These are phyloP conservation scores for Astrothelium macrocarpum DNA, from an alignment of 495 filamentous ascomycete genomes.

Conservation along the genomic window DNA sequence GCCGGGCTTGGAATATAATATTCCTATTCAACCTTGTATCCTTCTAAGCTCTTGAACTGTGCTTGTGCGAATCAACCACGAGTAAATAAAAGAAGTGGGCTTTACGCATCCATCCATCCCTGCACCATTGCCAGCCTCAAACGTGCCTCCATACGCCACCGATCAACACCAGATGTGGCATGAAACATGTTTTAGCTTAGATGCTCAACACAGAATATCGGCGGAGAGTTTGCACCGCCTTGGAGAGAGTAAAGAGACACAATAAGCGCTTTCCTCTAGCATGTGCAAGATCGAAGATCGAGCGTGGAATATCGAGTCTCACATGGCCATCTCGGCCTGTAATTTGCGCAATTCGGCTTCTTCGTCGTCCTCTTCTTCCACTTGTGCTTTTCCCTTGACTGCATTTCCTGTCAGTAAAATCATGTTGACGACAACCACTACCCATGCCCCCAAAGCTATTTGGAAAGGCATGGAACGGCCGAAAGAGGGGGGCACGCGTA, in stretches of 20 bases:
- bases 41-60: background rate
- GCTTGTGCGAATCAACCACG: background rate
- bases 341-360: slow-evolving; percentile 89
- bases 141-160: background rate
- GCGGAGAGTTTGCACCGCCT: no score
- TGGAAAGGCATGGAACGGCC: background rate
- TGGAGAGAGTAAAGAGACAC: background rate
- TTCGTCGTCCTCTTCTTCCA: slow-evolving; percentile 78
- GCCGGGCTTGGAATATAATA: background rate
- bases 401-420: slow-evolving; percentile 15
- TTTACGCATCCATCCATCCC: background rate
- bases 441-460: no score
- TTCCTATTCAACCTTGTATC: background rate
- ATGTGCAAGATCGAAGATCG: background rate
- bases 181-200: background rate
- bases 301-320: slow-evolving; percentile 20
- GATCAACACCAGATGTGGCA: background rate
- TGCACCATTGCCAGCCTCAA: background rate
- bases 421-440: slow-evolving; percentile 15
- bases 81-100: background rate
- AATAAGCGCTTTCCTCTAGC: background rate
- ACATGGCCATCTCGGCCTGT: slow-evolving; percentile 97
- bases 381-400: slow-evolving; percentile 46
- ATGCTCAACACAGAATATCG: background rate
- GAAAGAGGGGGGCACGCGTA: slow-evolving; percentile 18